These are phyloP conservation scores for Tanacetum coccineum DNA, from an alignment of 129 eudicot genomes.

Conservation along the genomic window DNA sequence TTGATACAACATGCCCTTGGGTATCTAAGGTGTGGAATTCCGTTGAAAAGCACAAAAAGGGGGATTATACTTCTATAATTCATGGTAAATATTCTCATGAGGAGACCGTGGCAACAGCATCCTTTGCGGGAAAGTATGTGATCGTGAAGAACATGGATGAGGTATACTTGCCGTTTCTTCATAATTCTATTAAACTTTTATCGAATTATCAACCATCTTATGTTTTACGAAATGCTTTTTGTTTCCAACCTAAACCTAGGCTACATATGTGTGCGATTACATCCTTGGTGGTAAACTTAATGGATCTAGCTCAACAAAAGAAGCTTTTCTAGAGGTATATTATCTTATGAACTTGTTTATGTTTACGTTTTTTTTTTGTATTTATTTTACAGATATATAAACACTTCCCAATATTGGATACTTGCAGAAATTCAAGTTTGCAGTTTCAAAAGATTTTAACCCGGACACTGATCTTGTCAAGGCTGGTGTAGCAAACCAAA, in stretches of 20 bases:
- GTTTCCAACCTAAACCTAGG: conserved; percentile 32
- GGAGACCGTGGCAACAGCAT: conserved; percentile 75
- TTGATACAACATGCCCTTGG: conserved; percentile 96
- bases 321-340: conserved; percentile 74
- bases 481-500: conserved; percentile 83
- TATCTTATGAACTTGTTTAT: conserved; percentile 8
- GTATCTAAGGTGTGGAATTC: conserved; percentile 76
- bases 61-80: conserved; percentile 74
- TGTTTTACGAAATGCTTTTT: neutral
- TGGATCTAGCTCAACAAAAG: conserved; percentile 83
- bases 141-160: conserved; percentile 80
- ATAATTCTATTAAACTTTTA: neutral
- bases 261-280: conserved; percentile 79
- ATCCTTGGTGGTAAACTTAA: conserved; percentile 82
- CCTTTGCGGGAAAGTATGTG: conserved; percentile 29
- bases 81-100: conserved; percentile 88
- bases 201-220: neutral
- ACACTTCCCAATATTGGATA: neutral
- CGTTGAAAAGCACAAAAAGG: conserved; percentile 87
- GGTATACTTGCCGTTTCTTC: conserved; percentile 32
- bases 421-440: conserved; percentile 77
- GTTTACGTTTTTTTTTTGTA: neutral
- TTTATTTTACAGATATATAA: neutral
- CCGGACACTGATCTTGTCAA: conserved; percentile 71
- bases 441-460: conserved; percentile 72